These are phyloP conservation scores for Orbilia quercus DNA, from an alignment of 2,329 filamentous ascomycete genomes.

Conservation along the genomic window DNA sequence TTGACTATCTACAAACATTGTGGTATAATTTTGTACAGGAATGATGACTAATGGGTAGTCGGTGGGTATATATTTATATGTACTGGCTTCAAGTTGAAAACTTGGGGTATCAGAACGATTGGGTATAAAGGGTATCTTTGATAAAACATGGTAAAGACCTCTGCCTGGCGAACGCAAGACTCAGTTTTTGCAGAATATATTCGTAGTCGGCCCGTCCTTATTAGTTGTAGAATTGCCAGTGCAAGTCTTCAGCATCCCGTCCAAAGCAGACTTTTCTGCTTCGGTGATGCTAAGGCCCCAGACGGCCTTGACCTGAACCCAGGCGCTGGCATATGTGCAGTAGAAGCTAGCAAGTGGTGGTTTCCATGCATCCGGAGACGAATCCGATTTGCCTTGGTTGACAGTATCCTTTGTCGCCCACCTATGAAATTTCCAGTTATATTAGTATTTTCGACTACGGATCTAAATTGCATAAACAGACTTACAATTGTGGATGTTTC, in stretches of 20 bases:
- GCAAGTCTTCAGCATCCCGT: conserved; percentile 74
- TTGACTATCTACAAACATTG: too few species aligned
- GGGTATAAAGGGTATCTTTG: too few species aligned
- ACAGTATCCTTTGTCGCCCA: conserved; percentile 81
- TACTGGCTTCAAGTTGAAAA: too few species aligned
- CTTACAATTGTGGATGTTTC: conserved; percentile 74
- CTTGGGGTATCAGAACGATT: too few species aligned
- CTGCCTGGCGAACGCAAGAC: neutral
- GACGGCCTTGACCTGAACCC: conserved; percentile 80
- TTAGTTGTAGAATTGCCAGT: neutral
- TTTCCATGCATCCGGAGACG: conserved; percentile 80
- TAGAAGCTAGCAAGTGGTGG: conserved; percentile 75
- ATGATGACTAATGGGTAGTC: too few species aligned
- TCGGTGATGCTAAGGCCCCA: conserved; percentile 76
- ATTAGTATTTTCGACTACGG: neutral
- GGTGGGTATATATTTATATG: too few species aligned
- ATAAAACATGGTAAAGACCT: too few species aligned
- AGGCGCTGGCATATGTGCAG: conserved; percentile 81
- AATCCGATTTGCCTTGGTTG: conserved; percentile 79
- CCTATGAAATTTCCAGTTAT: conserved; percentile 4
- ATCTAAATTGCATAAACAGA: conserved; percentile 1
- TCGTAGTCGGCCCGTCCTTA: neutral
- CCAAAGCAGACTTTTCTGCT: conserved; percentile 77
- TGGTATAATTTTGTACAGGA: too few species aligned
- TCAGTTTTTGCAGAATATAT: conserved; percentile 30